Evolutionary conservation across 148 eudicot genomes (phyloP).

Genomic region (Rhododendron mucronatum): DNA sequence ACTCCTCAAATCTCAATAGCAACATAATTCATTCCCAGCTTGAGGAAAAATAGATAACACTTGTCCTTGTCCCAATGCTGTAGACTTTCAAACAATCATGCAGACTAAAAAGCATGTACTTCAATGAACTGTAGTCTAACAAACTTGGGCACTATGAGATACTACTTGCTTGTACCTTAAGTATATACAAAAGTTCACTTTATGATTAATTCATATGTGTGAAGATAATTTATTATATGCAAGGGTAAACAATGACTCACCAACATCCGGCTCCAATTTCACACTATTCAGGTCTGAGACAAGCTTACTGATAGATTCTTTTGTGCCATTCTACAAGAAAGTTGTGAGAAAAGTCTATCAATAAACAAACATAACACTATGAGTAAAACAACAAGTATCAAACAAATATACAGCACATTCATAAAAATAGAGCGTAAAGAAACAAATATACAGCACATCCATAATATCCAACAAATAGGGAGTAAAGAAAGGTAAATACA

Average conservation of each 20-base stretch:
- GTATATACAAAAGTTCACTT: not conserved
- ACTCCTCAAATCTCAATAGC: not conserved
- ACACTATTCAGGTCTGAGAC: conserved; percentile 83
- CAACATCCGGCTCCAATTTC: conserved; percentile 88
- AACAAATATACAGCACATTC: not conserved
- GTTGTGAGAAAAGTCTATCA: conserved; percentile 12
- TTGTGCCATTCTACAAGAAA: conserved; percentile 73
- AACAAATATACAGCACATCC: not conserved
- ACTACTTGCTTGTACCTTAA: not conserved
- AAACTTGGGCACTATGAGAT: not conserved
- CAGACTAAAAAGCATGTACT: not conserved
- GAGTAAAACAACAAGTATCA: not conserved
- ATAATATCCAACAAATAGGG: not conserved
- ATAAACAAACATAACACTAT: not conserved
- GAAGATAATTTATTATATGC: not conserved
- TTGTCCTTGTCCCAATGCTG: not conserved
- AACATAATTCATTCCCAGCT: not conserved
- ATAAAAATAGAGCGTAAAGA: not conserved
- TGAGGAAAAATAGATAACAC: not conserved
- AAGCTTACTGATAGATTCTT: conserved; percentile 84
- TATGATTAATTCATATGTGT: not conserved
- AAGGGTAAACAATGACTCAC: conserved; percentile 34
- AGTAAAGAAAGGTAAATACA: not conserved
- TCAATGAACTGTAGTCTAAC: not conserved
- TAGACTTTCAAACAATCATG: not conserved